Percentiles rank a stretch among this genome's conserved stretches.
Conservation (phyloP, 176 grass and related monocot species). For the Oryza punctata region DNA sequence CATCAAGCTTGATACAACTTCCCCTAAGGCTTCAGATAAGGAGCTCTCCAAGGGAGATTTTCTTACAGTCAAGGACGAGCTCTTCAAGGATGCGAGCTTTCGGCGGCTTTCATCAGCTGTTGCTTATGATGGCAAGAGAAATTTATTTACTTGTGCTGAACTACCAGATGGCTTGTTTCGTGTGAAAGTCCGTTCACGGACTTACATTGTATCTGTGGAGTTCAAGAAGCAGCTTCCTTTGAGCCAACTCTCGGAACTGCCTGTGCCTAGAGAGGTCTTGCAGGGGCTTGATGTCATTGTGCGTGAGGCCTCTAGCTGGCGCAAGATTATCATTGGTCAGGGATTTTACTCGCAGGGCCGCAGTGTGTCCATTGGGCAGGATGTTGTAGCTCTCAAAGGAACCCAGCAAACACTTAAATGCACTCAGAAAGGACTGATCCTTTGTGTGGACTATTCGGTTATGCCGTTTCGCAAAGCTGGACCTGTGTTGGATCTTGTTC, state of each 20-base stretch:
- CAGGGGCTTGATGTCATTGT: conserved; percentile 65
- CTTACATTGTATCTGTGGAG: conserved; percentile 49
- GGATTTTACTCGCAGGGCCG: conserved; percentile 48
- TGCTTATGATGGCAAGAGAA: conserved; percentile 62
- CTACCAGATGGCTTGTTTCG: conserved; percentile 44
- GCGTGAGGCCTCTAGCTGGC: conserved; percentile 48
- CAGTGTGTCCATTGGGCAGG: background rate
- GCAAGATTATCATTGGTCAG: conserved; percentile 48
- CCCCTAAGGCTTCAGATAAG: conserved; percentile 36
- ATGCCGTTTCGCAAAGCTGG: conserved; percentile 54
- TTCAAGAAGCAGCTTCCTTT: conserved; percentile 55
- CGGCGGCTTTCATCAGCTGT: conserved; percentile 37
- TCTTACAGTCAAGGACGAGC: conserved; percentile 54
- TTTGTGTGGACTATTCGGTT: conserved; percentile 57
- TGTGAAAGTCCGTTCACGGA: conserved; percentile 39
- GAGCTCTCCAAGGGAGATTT: conserved; percentile 55
- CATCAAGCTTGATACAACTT: conserved; percentile 41
- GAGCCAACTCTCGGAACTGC: conserved; percentile 46
- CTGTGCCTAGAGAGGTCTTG: conserved; percentile 65
- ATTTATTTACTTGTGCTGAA: conserved; percentile 49
- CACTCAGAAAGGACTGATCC: conserved; percentile 47
- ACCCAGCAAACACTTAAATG: conserved; percentile 52
- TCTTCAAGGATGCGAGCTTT: conserved; percentile 52
- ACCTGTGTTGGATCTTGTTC: conserved; percentile 38
- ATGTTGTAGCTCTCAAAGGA: conserved; percentile 51